Conservation (phyloP, 371 early-diverging fungal genomes). For the Zopfochytrium polystomum region DNA sequence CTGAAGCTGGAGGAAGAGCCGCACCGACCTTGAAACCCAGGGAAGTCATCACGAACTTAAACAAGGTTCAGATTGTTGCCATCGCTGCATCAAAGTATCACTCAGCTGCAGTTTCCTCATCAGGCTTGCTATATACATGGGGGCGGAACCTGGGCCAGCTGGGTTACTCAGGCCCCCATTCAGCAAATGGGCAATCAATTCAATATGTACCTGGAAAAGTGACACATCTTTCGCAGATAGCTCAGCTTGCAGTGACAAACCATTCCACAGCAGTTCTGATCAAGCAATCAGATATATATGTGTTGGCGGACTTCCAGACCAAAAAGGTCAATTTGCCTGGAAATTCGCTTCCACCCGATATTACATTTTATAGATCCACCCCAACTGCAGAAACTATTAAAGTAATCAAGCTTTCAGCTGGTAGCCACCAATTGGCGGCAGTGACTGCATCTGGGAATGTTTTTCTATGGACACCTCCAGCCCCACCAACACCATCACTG, state of each 20-base stretch:
- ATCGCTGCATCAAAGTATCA: conserved; percentile 71
- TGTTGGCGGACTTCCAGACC: conserved; percentile 25
- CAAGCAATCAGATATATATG: conserved; percentile 32
- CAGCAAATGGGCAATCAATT: conserved; percentile 12
- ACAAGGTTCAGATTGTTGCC: conserved; percentile 56
- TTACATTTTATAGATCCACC: neutral
- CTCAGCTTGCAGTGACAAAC: conserved; percentile 38
- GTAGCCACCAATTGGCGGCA: conserved; percentile 39
- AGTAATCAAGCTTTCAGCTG: conserved; percentile 32
- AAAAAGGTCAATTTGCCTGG: conserved; percentile 22
- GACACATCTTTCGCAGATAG: conserved; percentile 36
- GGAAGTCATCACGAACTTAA: conserved; percentile 53
- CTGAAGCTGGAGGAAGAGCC: conserved; percentile 9
- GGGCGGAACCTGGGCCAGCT: conserved; percentile 75
- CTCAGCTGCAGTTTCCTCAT: conserved; percentile 58
- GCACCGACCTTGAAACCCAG: conserved; percentile 55
- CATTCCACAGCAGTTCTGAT: conserved; percentile 41
- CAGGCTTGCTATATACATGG: conserved; percentile 65
- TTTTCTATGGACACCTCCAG: conserved; percentile 44
- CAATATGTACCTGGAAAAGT: conserved; percentile 41
- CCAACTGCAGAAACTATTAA: neutral
- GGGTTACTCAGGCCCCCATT: conserved; percentile 42
- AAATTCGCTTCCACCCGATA: conserved; percentile 13
- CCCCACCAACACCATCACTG: conserved; percentile 3
- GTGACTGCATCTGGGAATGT: conserved; percentile 37